Percentiles rank a stretch among this genome's conserved stretches.
Evolutionary conservation across 2,329 filamentous ascomycete genomes (phyloP).

Genomic region (Aspergillus sp.): DNA sequence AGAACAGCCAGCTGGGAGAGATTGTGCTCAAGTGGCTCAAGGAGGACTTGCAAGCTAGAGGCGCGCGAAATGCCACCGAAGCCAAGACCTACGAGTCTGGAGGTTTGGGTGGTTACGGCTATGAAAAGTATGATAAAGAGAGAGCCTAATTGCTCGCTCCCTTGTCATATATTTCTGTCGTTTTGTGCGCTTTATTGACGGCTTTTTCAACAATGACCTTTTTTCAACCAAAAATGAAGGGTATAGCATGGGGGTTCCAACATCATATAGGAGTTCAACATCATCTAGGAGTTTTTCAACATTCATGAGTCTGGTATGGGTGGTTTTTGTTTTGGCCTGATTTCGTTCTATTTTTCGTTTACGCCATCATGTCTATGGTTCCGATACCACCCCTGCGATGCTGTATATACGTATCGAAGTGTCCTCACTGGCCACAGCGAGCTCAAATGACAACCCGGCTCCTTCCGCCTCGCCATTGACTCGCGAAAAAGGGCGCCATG

Average conservation of each 20-base stretch:
- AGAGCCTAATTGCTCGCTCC: constrained; percentile 4
- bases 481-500: constrained; percentile 63
- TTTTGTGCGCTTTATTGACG: constrained; percentile 16
- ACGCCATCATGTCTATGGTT: constrained; percentile 20
- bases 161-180: constrained; percentile 13
- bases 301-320: constrained; percentile 27
- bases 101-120: constrained; percentile 67
- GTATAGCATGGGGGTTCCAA: constrained; percentile 22
- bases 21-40: constrained; percentile 86
- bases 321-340: not conserved
- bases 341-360: constrained; percentile 2
- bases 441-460: constrained; percentile 31
- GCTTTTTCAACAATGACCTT: constrained; percentile 28
- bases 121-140: constrained; percentile 50
- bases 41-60: constrained; percentile 76
- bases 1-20: constrained; percentile 85
- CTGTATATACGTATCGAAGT: constrained; percentile 47
- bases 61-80: constrained; percentile 70
- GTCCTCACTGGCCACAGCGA: constrained; percentile 54
- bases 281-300: constrained; percentile 31
- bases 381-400: constrained; percentile 37
- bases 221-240: constrained; percentile 17
- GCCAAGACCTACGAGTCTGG: constrained; percentile 59
- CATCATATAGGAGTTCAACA: constrained; percentile 16
- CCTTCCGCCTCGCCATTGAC: constrained; percentile 16